Percentiles rank a stretch among this genome's conserved stretches.
Evolutionary conservation across 1,284 basidiomycete genomes (phyloP).

Genomic region (Golubevia pallescens): DNA sequence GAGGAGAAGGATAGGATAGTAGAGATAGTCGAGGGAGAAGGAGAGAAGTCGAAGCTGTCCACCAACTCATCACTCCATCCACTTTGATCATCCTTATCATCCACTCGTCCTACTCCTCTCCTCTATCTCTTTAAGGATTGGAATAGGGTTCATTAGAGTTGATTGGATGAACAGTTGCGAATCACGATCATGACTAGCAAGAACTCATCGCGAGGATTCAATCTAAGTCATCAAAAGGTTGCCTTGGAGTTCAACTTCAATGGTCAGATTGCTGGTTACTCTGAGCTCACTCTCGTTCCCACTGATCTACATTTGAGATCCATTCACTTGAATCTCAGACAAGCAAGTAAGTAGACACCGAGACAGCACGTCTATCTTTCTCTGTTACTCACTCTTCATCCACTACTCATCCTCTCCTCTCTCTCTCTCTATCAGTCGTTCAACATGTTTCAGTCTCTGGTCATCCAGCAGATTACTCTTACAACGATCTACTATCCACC

Average conservation of each 20-base stretch:
- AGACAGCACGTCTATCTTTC: too few species aligned
- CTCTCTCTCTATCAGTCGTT: constrained; percentile 56
- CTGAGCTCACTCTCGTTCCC: constrained; percentile 85
- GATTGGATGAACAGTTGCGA: too few species aligned
- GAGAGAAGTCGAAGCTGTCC: too few species aligned
- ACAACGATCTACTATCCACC: constrained; percentile 77
- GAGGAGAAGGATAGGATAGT: too few species aligned
- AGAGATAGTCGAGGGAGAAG: too few species aligned
- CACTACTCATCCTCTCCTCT: constrained; percentile 12
- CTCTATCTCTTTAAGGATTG: too few species aligned
- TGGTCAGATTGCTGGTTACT: constrained; percentile 70
- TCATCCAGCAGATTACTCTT: constrained; percentile 72
- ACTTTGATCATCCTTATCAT: too few species aligned
- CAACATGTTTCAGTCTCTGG: background rate
- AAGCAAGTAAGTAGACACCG: constrained; percentile 77
- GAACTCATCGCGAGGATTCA: constrained; percentile 36
- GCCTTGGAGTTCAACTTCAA: constrained; percentile 86
- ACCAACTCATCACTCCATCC: too few species aligned
- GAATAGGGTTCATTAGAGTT: too few species aligned
- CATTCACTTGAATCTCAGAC: constrained; percentile 82
- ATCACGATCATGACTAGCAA: too few species aligned
- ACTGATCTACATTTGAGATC: constrained; percentile 77
- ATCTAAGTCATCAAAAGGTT: constrained; percentile 78
- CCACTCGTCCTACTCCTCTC: too few species aligned
- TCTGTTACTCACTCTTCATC: constrained; percentile 21